Conservation (phyloP, 768 basidiomycete genomes). For the Tubosaeta sp. region DNA sequence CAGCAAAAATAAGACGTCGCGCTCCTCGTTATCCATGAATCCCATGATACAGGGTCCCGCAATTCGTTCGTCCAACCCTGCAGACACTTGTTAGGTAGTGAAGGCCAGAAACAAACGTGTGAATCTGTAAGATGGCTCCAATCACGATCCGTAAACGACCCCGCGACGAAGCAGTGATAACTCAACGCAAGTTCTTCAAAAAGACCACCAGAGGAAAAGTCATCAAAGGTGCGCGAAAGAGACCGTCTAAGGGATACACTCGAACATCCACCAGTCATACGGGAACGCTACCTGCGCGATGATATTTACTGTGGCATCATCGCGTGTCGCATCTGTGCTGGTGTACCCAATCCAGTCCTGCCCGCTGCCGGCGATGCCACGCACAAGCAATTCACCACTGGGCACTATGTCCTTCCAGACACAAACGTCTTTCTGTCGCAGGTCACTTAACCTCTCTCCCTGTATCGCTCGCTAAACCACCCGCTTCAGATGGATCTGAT, state of each 20-base stretch:
- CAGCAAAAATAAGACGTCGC: too few relatives aligned
- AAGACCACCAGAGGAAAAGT: constrained; percentile 94
- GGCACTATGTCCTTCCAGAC: constrained; percentile 86
- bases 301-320: constrained; percentile 86
- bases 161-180: constrained; percentile 63
- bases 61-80: too few relatives aligned
- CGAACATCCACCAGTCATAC: constrained; percentile 53
- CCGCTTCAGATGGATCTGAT: constrained; percentile 83
- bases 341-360: constrained; percentile 40
- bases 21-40: too few relatives aligned
- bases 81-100: too few relatives aligned
- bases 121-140: constrained; percentile 38
- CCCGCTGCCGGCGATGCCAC: constrained; percentile 54
- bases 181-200: constrained; percentile 92
- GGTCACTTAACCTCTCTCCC: constrained; percentile 28
- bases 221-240: constrained; percentile 64
- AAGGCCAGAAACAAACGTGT: constrained; percentile 1
- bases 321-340: constrained; percentile 59
- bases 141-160: constrained; percentile 75
- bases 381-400: constrained; percentile 55
- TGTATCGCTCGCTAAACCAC: constrained; percentile 1
- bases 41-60: too few relatives aligned
- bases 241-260: neutral
- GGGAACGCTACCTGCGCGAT: constrained; percentile 90
- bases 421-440: constrained; percentile 94